These are phyloP conservation scores for Cladosporium sp. DNA, from an alignment of 2,329 filamentous ascomycete species.

Conservation along the genomic window DNA sequence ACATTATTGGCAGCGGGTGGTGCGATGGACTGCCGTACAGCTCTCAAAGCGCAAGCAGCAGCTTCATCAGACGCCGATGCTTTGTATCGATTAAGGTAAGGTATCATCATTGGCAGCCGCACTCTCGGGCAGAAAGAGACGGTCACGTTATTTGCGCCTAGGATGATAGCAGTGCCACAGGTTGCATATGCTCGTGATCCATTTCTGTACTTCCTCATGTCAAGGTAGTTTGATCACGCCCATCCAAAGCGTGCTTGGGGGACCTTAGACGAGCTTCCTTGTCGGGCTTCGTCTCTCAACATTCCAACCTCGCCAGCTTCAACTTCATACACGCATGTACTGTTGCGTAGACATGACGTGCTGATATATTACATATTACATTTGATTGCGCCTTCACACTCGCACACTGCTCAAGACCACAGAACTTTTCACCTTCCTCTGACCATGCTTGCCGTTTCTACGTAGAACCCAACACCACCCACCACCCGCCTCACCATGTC, in stretches of 20 bases:
- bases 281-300: neutral
- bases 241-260: no score
- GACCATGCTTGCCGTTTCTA: neutral
- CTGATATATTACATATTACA: neutral
- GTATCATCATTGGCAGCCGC: neutral
- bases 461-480: neutral
- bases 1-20: neutral
- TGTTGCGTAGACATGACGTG: slow-evolving; percentile 19
- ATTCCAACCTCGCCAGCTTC: slow-evolving; percentile 2
- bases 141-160: neutral
- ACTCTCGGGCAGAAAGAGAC: no score
- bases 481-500: slow-evolving; percentile 2
- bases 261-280: no score
- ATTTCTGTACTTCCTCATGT: neutral
- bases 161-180: neutral
- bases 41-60: neutral
- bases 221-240: neutral
- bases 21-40: neutral
- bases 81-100: neutral
- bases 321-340: neutral
- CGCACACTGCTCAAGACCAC: neutral
- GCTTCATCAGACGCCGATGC: slow-evolving; percentile 1
- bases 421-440: neutral
- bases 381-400: neutral
- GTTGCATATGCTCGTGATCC: neutral